Conservation (phyloP, 805 yeast species). For the Metschnikowia reukaufii region DNA sequence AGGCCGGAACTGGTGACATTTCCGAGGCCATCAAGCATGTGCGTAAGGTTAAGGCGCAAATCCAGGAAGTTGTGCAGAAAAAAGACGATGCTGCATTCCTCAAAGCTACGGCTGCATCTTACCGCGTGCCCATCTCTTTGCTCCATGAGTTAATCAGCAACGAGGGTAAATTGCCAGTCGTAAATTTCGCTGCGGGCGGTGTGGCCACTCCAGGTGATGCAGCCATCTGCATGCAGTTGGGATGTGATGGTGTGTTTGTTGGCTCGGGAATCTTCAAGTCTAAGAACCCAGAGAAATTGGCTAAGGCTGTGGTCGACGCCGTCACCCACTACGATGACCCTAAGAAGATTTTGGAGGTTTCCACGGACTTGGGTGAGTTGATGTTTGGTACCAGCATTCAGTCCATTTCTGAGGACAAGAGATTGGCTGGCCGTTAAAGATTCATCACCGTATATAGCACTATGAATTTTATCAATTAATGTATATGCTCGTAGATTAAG, state of each 20-base stretch:
- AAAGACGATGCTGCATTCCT: conserved; percentile 36
- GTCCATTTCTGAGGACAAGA: conserved; percentile 15
- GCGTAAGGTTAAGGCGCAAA: conserved; percentile 56
- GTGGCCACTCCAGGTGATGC: conserved; percentile 89
- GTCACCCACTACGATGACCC: conserved; percentile 71
- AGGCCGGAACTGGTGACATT: conserved; percentile 87
- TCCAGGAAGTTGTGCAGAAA: conserved; percentile 43
- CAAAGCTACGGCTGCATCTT: conserved; percentile 50
- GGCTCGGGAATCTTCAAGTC: conserved; percentile 81
- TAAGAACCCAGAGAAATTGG: conserved; percentile 67
- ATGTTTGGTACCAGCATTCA: conserved; percentile 72
- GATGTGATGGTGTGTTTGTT: conserved; percentile 77
- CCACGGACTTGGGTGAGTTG: conserved; percentile 70
- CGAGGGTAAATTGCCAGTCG: conserved; percentile 71
- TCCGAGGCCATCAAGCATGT: conserved; percentile 81
- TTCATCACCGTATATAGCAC: neutral
- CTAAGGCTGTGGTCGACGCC: conserved; percentile 77
- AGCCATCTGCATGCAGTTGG: conserved; percentile 76
- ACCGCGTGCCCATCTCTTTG: conserved; percentile 59
- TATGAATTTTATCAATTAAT: no score
- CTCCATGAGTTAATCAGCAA: conserved; percentile 49
- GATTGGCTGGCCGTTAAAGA: conserved; percentile 17
- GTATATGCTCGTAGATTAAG: no score
- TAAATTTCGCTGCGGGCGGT: conserved; percentile 87
- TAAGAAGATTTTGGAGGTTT: conserved; percentile 56